phyloP scores from a whole-genome alignment of 2,329 filamentous ascomycete species.

The Penicillium janthinellum region DNA sequence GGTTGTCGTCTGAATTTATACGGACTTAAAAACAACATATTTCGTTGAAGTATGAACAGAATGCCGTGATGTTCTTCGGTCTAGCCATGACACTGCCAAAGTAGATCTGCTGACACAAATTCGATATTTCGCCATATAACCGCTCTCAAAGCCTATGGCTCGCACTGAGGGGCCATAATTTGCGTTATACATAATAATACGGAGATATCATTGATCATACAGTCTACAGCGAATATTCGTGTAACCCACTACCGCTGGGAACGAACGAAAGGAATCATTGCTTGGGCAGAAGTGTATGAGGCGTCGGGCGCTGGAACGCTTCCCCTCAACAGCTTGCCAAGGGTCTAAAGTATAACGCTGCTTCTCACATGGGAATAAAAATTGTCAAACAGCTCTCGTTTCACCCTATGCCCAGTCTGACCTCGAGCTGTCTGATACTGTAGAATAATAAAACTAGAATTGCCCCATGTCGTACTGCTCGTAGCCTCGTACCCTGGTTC shows the following conservation, averaged over 20 bases:
- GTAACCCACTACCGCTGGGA: neutral
- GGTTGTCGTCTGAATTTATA: neutral
- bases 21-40: too few species aligned
- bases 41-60: too few species aligned
- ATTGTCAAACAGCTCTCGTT: neutral
- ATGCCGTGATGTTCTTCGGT: too few species aligned
- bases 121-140: too few species aligned
- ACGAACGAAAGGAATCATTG: neutral
- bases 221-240: neutral
- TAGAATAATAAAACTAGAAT: neutral
- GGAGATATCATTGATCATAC: neutral
- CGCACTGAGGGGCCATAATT: neutral
- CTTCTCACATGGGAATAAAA: neutral
- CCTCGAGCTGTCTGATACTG: neutral
- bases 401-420: neutral
- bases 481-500: slow-evolving; percentile 28
- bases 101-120: too few species aligned
- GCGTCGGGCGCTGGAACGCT: neutral
- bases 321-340: neutral
- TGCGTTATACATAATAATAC: neutral
- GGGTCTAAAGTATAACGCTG: neutral
- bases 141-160: too few species aligned
- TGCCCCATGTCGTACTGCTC: slow-evolving; percentile 13
- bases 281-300: neutral
- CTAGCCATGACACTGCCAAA: too few species aligned